phyloP scores from a whole-genome alignment of 2,329 filamentous ascomycete species.

The Fusarium secorum region DNA sequence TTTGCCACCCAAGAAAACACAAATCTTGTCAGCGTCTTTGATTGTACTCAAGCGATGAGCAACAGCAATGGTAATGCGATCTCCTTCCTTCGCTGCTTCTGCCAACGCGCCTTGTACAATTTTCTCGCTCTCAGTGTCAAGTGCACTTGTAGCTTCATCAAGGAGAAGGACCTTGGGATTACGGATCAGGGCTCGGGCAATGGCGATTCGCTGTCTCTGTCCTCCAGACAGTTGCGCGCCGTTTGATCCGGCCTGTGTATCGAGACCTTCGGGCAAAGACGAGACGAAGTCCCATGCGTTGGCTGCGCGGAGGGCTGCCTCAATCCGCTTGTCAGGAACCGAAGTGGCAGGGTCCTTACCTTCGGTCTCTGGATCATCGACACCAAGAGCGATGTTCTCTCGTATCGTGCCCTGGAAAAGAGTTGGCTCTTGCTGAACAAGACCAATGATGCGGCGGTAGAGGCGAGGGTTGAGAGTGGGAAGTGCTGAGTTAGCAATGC shows the following conservation, averaged over 20 bases:
- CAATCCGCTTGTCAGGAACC: slow-evolving; percentile 46
- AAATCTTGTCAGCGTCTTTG: slow-evolving; percentile 72
- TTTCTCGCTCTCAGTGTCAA: slow-evolving; percentile 42
- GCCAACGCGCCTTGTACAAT: slow-evolving; percentile 80
- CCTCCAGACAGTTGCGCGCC: slow-evolving; percentile 73
- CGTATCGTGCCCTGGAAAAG: slow-evolving; percentile 84
- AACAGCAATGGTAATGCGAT: slow-evolving; percentile 61
- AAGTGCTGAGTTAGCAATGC: slow-evolving; percentile 54
- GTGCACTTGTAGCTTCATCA: slow-evolving; percentile 41
- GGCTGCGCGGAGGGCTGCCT: slow-evolving; percentile 57
- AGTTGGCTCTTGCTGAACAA: slow-evolving; percentile 67
- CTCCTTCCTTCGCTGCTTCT: slow-evolving; percentile 76
- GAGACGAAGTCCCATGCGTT: slow-evolving; percentile 59
- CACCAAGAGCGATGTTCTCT: slow-evolving; percentile 72
- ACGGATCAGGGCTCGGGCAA: slow-evolving; percentile 67
- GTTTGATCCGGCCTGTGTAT: slow-evolving; percentile 67
- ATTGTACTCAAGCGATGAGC: slow-evolving; percentile 92
- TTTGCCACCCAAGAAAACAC: slow-evolving; percentile 65
- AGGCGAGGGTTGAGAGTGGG: slow-evolving; percentile 55
- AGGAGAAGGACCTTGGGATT: slow-evolving; percentile 39
- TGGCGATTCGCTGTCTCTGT: slow-evolving; percentile 72
- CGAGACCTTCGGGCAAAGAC: slow-evolving; percentile 56
- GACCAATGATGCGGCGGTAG: slow-evolving; percentile 60
- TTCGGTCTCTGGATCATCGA: slow-evolving; percentile 31
- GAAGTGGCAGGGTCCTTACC: neutral